phyloP scores from a whole-genome alignment of 495 filamentous ascomycete genomes.

The Xylaria venustula region DNA sequence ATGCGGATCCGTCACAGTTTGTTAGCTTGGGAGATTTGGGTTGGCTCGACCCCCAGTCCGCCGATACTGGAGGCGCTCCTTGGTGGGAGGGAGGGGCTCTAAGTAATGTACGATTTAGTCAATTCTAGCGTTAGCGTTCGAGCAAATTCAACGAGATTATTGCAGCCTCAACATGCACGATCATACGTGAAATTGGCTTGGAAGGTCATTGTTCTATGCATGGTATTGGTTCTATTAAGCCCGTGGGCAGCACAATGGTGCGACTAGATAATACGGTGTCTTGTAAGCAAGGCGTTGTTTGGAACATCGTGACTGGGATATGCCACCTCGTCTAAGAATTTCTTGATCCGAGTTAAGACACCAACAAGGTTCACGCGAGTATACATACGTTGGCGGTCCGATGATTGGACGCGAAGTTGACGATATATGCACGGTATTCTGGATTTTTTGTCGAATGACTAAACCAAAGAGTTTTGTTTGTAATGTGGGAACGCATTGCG shows the following conservation, averaged over 20 bases:
- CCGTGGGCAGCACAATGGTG: too few species aligned
- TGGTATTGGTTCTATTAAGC: too few species aligned
- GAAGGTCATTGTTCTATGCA: neutral
- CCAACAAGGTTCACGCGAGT: neutral
- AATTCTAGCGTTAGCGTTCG: constrained; percentile 15
- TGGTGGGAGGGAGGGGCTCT: constrained; percentile 49
- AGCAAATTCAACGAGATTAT: neutral
- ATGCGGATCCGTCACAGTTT: constrained; percentile 43
- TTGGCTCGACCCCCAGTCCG: constrained; percentile 34
- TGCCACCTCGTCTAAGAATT: neutral
- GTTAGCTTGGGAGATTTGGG: constrained; percentile 40
- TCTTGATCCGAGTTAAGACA: neutral
- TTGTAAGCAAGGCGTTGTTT: too few species aligned
- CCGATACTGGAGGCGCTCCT: constrained; percentile 38
- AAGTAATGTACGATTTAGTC: constrained; percentile 24
- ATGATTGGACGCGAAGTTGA: neutral
- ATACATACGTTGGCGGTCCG: neutral
- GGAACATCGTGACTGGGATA: neutral
- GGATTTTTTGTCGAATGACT: neutral
- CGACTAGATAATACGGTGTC: too few species aligned
- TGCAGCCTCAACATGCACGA: neutral
- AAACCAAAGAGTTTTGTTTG: neutral
- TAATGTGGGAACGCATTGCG: neutral
- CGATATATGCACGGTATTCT: neutral
- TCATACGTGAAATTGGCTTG: neutral